These are phyloP conservation scores for Acrocalymma vagum DNA, from an alignment of 2,329 filamentous ascomycete genomes.

Conservation along the genomic window DNA sequence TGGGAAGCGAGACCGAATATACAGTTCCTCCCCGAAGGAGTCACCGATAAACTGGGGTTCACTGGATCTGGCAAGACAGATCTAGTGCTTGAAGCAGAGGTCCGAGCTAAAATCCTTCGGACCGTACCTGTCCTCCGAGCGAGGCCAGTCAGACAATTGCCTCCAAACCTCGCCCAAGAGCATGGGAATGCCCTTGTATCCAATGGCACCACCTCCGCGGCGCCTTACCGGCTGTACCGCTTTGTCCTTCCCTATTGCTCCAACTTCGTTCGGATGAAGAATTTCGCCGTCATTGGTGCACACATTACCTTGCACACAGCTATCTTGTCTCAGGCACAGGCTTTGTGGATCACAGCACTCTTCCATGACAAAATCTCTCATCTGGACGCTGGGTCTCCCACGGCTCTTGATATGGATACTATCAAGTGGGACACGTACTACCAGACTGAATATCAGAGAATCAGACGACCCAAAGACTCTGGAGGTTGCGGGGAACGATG, in stretches of 20 bases:
- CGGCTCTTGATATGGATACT: conserved; percentile 29
- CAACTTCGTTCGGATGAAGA: conserved; percentile 35
- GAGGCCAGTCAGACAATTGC: too few species aligned
- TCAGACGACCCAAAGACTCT: conserved; percentile 29
- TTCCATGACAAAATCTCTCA: conserved; percentile 60
- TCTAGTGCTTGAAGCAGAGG: too few species aligned
- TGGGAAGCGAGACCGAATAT: too few species aligned
- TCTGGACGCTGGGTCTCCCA: too few species aligned
- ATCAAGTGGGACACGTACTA: conserved; percentile 35
- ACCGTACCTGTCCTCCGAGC: too few species aligned
- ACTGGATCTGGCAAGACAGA: too few species aligned
- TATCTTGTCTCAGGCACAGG: conserved; percentile 47
- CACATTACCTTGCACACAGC: conserved; percentile 48
- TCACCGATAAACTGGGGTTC: too few species aligned
- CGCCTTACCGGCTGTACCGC: conserved; percentile 56
- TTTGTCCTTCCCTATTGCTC: conserved; percentile 55
- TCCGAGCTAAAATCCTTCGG: too few species aligned
- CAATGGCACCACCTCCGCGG: too few species aligned
- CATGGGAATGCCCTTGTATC: too few species aligned
- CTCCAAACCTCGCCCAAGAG: too few species aligned
- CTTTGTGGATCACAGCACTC: conserved; percentile 66
- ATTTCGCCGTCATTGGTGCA: conserved; percentile 52
- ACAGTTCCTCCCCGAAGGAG: too few species aligned
- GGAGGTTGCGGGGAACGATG: not conserved
- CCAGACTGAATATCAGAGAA: conserved; percentile 25